A percentile compares a stretch with the other conserved stretches of the same genome.
phyloP scores from a whole-genome alignment of 2,329 filamentous ascomycete genomes.

The Camptophora hylomeconis region DNA sequence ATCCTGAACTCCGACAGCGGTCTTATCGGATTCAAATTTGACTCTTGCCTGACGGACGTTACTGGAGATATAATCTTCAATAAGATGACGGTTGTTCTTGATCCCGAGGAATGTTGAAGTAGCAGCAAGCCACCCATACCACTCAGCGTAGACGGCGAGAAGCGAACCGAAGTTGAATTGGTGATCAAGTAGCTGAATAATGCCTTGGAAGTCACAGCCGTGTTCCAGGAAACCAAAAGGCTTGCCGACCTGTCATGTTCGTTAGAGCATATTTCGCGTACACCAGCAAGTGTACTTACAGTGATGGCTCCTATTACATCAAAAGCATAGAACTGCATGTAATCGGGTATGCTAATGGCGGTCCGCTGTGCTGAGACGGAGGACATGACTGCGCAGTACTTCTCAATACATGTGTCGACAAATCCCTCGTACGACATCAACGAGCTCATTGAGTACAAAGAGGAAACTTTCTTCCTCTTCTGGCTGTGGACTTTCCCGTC shows the following conservation, averaged over 20 bases:
- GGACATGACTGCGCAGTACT: constrained; percentile 22
- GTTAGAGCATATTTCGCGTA: constrained; percentile 19
- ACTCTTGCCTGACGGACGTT: constrained; percentile 9
- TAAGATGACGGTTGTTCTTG: no score
- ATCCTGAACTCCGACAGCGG: no score
- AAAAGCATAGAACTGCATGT: constrained; percentile 22
- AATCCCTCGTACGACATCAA: constrained; percentile 18
- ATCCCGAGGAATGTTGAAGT: no score
- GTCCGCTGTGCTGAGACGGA: constrained; percentile 20
- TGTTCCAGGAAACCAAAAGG: constrained; percentile 19
- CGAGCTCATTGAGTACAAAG: constrained; percentile 22
- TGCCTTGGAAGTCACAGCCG: constrained; percentile 17
- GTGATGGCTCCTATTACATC: constrained; percentile 19
- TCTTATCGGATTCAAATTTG: constrained; percentile 9
- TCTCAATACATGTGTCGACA: constrained; percentile 20
- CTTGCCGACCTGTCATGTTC: constrained; percentile 18
- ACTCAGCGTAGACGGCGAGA: no score
- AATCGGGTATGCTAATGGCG: constrained; percentile 27
- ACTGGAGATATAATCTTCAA: no score
- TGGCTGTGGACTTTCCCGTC: constrained; percentile 22
- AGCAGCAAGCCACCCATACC: no score
- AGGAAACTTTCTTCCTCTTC: constrained; percentile 26
- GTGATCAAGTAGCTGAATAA: no score
- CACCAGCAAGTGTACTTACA: constrained; percentile 19
- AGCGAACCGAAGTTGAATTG: no score